Evolutionary conservation across 2,329 filamentous ascomycete species (phyloP).

Genomic region (Microdochium trichocladiopsis): DNA sequence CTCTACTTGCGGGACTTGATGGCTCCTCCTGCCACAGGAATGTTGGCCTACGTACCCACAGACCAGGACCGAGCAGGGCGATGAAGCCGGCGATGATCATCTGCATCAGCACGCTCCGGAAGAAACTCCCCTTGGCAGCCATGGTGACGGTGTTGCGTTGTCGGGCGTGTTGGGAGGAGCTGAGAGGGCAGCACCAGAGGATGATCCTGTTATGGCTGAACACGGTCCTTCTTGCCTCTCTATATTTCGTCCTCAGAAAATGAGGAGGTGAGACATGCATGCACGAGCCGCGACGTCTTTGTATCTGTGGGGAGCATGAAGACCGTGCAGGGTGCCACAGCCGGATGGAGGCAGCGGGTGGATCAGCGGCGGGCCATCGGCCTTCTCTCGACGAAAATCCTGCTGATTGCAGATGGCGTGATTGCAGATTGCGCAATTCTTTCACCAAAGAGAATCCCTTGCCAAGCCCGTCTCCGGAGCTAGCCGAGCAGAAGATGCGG

Average conservation of each 20-base stretch:
- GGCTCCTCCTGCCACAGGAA: too few relatives aligned
- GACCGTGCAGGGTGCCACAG: not conserved
- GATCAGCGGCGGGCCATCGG: not conserved
- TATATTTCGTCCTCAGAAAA: too few relatives aligned
- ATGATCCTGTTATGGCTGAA: not conserved
- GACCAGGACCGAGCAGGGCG: not conserved
- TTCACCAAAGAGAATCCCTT: too few relatives aligned
- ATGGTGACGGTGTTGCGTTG: not conserved
- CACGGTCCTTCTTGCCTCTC: too few relatives aligned
- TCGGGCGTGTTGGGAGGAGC: not conserved
- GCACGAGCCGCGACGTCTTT: too few relatives aligned
- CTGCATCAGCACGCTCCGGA: not conserved
- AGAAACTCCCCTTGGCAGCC: not conserved
- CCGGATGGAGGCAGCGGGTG: not conserved
- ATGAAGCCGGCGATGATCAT: constrained; percentile 1
- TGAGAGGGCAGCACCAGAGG: not conserved
- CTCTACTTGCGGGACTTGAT: too few relatives aligned
- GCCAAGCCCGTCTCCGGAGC: too few relatives aligned
- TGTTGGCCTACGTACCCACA: not conserved
- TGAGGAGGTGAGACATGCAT: too few relatives aligned
- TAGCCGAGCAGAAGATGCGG: too few relatives aligned
- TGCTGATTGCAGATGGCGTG: not conserved
- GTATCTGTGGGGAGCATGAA: too few relatives aligned
- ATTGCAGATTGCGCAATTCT: not conserved
- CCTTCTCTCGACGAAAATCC: not conserved